These are phyloP conservation scores for Paraphoma sp. DNA, from an alignment of 2,329 filamentous ascomycete species.

Conservation along the genomic window DNA sequence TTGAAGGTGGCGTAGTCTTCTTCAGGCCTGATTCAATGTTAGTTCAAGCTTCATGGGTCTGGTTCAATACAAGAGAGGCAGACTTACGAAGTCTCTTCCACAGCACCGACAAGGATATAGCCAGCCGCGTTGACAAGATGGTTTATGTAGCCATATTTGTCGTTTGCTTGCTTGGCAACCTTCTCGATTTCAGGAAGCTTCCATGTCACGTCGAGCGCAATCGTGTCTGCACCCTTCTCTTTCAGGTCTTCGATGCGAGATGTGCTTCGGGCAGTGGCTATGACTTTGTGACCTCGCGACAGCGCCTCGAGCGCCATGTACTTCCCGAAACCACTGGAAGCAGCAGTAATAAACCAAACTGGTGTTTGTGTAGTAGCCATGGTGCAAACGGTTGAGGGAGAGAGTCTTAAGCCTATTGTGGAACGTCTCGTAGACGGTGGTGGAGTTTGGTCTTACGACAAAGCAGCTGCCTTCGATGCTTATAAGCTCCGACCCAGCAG, in stretches of 20 bases:
- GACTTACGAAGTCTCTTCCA: slow-evolving; percentile 54
- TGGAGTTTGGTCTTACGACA: no score
- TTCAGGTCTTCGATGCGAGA: slow-evolving; percentile 45
- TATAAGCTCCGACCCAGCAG: no score
- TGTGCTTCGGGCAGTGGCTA: slow-evolving; percentile 55
- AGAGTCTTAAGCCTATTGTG: no score
- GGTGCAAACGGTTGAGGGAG: not conserved
- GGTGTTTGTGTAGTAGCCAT: slow-evolving; percentile 21
- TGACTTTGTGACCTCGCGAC: slow-evolving; percentile 54
- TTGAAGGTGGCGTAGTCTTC: slow-evolving; percentile 54
- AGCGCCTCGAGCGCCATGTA: slow-evolving; percentile 53
- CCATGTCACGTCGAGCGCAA: slow-evolving; percentile 53
- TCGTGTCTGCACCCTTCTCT: slow-evolving; percentile 42
- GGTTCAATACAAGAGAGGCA: slow-evolving; percentile 1
- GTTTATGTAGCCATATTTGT: slow-evolving; percentile 52
- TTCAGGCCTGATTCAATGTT: slow-evolving; percentile 40
- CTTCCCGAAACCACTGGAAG: slow-evolving; percentile 56
- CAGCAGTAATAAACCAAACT: slow-evolving; percentile 60
- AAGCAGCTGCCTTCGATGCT: no score
- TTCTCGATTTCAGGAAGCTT: slow-evolving; percentile 42
- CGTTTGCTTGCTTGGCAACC: slow-evolving; percentile 46
- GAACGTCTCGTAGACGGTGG: no score
- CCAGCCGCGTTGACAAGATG: slow-evolving; percentile 58
- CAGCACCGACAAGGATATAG: slow-evolving; percentile 52
- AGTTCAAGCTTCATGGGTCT: slow-evolving; percentile 6